Percentiles rank a stretch among this genome's conserved stretches.
Conservation (phyloP, 1,284 basidiomycete species). For the Heterobasidion occidentale region DNA sequence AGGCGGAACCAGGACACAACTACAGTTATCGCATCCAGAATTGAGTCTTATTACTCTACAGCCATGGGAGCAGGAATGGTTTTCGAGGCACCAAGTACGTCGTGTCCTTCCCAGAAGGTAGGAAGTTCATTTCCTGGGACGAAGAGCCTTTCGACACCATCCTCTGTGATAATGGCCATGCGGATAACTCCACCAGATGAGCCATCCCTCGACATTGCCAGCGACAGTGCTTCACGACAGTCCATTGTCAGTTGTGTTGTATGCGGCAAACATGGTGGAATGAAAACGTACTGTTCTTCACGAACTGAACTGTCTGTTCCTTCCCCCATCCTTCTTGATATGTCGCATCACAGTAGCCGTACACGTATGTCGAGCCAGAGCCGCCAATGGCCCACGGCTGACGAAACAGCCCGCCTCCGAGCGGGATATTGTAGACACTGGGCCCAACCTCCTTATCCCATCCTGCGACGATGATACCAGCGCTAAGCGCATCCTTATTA, state of each 20-base stretch:
- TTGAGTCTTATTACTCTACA: slow-evolving; percentile 40
- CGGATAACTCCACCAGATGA: slow-evolving; percentile 97
- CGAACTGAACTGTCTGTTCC: slow-evolving; percentile 91
- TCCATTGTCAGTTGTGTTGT: background rate
- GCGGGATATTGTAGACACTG: slow-evolving; percentile 92
- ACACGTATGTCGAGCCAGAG: slow-evolving; percentile 96
- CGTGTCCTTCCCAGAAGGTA: slow-evolving; percentile 78
- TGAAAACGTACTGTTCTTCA: slow-evolving; percentile 81
- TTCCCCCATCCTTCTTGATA: slow-evolving; percentile 90
- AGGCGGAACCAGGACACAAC: no score
- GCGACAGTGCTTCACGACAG: slow-evolving; percentile 62
- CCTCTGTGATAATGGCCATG: slow-evolving; percentile 94
- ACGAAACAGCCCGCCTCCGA: slow-evolving; percentile 89
- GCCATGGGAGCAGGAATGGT: slow-evolving; percentile 51
- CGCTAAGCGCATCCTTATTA: slow-evolving; percentile 86
- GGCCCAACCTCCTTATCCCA: slow-evolving; percentile 96
- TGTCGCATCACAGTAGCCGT: slow-evolving; percentile 99
- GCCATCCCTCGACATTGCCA: slow-evolving; percentile 98
- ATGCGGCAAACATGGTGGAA: background rate
- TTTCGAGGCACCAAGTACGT: slow-evolving; percentile 44
- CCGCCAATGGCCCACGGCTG: slow-evolving; percentile 97
- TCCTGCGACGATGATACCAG: slow-evolving; percentile 97
- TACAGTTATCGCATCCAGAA: no score
- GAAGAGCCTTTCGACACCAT: slow-evolving; percentile 87
- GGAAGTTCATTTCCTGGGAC: slow-evolving; percentile 91